Evolutionary conservation across 1,139 yeast species (phyloP), one percentile per base, ranked within the genome.

Genomic region (Yamadazyma membranifaciens): DNA sequence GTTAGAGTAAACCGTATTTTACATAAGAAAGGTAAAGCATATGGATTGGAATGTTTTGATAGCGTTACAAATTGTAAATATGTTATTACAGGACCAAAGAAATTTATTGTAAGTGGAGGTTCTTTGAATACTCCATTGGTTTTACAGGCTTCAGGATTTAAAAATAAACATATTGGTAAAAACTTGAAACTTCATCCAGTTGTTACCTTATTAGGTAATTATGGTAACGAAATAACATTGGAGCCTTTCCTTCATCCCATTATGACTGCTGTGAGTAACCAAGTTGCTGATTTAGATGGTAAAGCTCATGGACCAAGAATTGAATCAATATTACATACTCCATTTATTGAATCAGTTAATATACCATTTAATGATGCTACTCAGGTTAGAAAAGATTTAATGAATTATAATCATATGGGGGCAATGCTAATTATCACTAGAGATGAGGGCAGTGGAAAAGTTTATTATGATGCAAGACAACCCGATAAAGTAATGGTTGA

Each of bases 141-240:
- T 13, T 65, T 79, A 41, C 66, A 67, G 51, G 64, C 73, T 32
- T 77, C 83, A 1, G 78, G 80, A 0, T 78, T 79, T 60, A 69
- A 60, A 46, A 78, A 79, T 54, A 69, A 63, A 47, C 64, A 77
- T 49, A 79, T 80, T 53, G 84, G 85, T 33, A 50, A 57, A 15
- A 76, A 78, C 44, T 68, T 80, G 49, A 75, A 74, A 50, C 63
- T 79, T 34, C 84, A 80, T 51, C 84, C 85, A 1, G 73, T 65
- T 2, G 62, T 73, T 0, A 55, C 59, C 4, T 51, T 73, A 2
- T 54, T 60, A 42, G 83, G 80, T 0, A 73, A 69, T 43, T 75
- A 68, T 51, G 71, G 69, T 10, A 48, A 47, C 16, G 68, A 63
- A 0, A 58, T 57, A 9, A 56, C 57, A 10, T 58, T 68, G 2